A percentile compares a stretch with the other conserved stretches of the same genome.
phyloP scores from a whole-genome alignment of 768 basidiomycete species.

The Pisolithus albus region DNA sequence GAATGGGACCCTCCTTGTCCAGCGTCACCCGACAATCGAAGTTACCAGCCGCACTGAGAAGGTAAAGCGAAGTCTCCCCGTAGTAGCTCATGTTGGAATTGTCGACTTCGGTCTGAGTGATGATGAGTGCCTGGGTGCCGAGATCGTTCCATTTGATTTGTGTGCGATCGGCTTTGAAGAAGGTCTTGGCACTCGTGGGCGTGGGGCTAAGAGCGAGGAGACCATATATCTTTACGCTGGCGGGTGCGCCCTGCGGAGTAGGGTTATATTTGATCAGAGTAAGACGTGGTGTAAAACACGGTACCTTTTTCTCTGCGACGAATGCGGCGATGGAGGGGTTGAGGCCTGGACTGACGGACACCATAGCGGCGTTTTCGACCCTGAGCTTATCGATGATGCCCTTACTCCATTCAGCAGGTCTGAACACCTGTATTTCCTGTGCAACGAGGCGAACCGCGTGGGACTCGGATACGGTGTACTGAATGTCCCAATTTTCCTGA shows the following conservation, averaged over 20 bases:
- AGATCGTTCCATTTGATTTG: constrained; percentile 95
- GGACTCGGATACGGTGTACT: constrained; percentile 86
- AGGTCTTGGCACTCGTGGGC: constrained; percentile 86
- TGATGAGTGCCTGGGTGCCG: constrained; percentile 84
- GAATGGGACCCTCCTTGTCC: constrained; percentile 96
- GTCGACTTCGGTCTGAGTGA: constrained; percentile 96
- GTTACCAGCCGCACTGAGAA: constrained; percentile 86
- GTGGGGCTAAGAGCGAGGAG: constrained; percentile 50
- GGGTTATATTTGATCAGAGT: too few relatives aligned
- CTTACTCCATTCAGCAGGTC: constrained; percentile 72
- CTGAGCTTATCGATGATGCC: constrained; percentile 77
- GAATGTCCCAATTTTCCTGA: constrained; percentile 86
- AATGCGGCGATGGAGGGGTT: constrained; percentile 91
- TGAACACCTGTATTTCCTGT: constrained; percentile 77
- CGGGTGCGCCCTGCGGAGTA: constrained; percentile 67
- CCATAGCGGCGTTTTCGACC: constrained; percentile 74
- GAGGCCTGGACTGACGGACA: constrained; percentile 74
- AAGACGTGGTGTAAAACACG: constrained; percentile 7
- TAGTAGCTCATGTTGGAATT: constrained; percentile 97
- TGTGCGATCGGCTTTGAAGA: constrained; percentile 92
- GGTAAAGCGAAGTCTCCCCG: constrained; percentile 92
- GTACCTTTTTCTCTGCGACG: constrained; percentile 86
- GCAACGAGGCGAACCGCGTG: constrained; percentile 78
- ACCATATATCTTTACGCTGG: constrained; percentile 77
- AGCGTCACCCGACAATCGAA: constrained; percentile 85